Percentiles rank a stretch among this genome's conserved stretches.
phyloP scores from a whole-genome alignment of 768 basidiomycete species.

The Kondoa subrosea region DNA sequence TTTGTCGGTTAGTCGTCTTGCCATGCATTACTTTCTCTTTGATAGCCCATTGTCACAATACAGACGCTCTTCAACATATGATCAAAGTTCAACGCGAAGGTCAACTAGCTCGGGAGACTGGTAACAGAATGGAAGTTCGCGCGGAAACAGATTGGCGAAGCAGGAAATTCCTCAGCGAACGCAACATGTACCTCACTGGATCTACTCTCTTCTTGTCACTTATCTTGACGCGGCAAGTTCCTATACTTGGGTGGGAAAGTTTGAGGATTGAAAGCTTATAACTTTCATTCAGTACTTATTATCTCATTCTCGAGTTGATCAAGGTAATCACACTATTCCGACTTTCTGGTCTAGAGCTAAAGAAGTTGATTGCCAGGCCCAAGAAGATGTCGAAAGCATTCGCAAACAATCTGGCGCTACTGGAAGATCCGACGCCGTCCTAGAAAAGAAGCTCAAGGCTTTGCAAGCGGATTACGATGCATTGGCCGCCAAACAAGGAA shows the following conservation, averaged over 20 bases:
- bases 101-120: conserved; percentile 12
- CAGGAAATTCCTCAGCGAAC: conserved; percentile 67
- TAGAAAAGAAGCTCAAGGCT: conserved; percentile 13
- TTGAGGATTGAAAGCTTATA: too few species aligned
- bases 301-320: conserved; percentile 78
- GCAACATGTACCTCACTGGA: conserved; percentile 73
- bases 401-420: background rate
- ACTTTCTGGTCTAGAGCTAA: background rate
- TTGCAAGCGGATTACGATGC: conserved; percentile 17
- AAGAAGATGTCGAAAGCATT: conserved; percentile 3
- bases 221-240: conserved; percentile 45
- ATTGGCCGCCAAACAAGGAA: conserved; percentile 15
- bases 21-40: background rate
- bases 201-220: conserved; percentile 87
- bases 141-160: conserved; percentile 79
- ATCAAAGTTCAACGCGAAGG: conserved; percentile 16
- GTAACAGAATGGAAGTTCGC: conserved; percentile 40
- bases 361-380: background rate
- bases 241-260: too few species aligned
- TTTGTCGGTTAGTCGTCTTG: conserved; percentile 16
- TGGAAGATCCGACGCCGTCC: background rate
- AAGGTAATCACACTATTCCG: conserved; percentile 62
- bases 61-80: conserved; percentile 21
- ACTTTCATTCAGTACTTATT: conserved; percentile 52
- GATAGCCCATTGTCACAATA: background rate